Conservation (phyloP, 2,329 filamentous ascomycete species). For the Aureobasidium sp. region DNA sequence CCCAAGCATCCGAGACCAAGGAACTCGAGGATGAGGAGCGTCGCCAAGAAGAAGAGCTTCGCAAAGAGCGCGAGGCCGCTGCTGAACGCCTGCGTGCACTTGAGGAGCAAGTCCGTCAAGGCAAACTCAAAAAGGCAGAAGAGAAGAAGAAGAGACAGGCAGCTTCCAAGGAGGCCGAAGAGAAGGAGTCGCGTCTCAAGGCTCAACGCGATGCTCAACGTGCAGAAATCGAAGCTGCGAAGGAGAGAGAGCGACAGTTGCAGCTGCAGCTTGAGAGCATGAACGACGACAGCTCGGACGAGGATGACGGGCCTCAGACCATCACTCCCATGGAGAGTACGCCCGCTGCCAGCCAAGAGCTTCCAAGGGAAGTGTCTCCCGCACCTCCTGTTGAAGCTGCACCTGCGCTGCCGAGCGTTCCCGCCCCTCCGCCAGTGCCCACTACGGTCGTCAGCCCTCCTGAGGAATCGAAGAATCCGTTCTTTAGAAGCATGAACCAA, state of each 20-base stretch:
- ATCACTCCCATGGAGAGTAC: conserved; percentile 57
- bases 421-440: conserved; percentile 36
- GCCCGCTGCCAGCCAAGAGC: conserved; percentile 50
- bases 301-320: conserved; percentile 71
- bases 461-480: conserved; percentile 85
- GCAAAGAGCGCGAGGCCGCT: conserved; percentile 71
- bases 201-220: conserved; percentile 77
- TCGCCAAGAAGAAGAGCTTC: conserved; percentile 72
- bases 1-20: conserved; percentile 65
- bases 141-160: conserved; percentile 91
- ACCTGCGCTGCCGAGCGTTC: conserved; percentile 32
- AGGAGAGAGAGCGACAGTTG: conserved; percentile 82
- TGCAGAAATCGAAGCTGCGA: conserved; percentile 86
- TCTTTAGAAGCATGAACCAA: conserved; percentile 81
- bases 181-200: conserved; percentile 78
- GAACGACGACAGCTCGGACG: conserved; percentile 71
- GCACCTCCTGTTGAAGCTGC: conserved; percentile 35
- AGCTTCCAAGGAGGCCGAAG: conserved; percentile 74
- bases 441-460: conserved; percentile 47
- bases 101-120: conserved; percentile 87
- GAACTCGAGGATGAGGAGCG: conserved; percentile 72
- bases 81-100: conserved; percentile 78
- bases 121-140: conserved; percentile 93
- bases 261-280: conserved; percentile 78
- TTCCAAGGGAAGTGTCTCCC: conserved; percentile 42